Conservation (phyloP, 176 grass and related monocot species). For the Oryza brachyantha region DNA sequence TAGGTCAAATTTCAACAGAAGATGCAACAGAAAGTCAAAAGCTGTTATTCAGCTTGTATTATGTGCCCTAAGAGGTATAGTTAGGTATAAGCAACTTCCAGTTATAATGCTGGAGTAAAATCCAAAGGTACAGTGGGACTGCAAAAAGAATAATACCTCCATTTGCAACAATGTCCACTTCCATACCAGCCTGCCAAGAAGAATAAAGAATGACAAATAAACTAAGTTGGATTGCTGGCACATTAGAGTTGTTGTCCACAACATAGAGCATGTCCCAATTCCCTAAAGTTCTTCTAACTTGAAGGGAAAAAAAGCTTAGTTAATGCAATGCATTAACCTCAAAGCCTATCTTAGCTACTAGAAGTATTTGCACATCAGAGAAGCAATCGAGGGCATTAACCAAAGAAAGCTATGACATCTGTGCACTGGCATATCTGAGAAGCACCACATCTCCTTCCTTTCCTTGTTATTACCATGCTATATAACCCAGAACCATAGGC, state of each 20-base stretch:
- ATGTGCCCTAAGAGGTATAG: not conserved
- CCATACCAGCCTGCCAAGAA: constrained; percentile 62
- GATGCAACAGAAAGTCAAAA: not conserved
- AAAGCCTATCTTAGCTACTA: not conserved
- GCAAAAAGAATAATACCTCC: constrained; percentile 53
- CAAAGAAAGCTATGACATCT: not conserved
- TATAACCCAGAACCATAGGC: not conserved
- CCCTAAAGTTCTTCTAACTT: not conserved
- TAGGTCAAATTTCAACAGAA: not conserved
- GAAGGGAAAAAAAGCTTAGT: not conserved
- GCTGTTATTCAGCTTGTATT: not conserved
- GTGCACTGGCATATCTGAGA: not conserved
- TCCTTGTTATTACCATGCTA: not conserved
- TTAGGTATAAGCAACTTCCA: not conserved
- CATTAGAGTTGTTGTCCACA: not conserved
- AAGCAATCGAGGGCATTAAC: not conserved
- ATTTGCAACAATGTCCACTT: constrained; percentile 93
- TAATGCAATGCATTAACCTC: not conserved
- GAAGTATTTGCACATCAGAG: not conserved
- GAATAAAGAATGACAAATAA: constrained; percentile 7
- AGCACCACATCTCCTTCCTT: not conserved
- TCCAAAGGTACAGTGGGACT: not conserved
- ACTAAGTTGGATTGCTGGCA: not conserved
- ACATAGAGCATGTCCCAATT: not conserved
- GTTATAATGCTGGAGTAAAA: not conserved